Conservation (phyloP, 2,329 filamentous ascomycete species). For the Juglanconis juglandina region DNA sequence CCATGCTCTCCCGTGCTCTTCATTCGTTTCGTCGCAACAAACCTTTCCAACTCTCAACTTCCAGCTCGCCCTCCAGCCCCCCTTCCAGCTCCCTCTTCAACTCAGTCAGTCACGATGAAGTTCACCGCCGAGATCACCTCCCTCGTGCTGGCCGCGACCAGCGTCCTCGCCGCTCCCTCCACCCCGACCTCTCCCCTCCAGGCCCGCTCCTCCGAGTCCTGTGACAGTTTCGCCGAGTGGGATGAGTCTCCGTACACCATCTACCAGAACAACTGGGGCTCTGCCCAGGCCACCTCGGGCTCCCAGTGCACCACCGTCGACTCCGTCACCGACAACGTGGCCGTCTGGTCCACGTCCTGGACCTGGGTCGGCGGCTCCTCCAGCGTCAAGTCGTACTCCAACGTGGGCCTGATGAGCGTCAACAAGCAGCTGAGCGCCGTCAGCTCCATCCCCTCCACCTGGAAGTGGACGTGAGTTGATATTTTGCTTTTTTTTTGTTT, state of each 20-base stretch:
- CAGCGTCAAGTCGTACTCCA: conserved; percentile 46
- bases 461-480: conserved; percentile 35
- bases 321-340: conserved; percentile 29
- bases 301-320: conserved; percentile 41
- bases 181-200: conserved; percentile 25
- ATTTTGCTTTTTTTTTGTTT: background rate
- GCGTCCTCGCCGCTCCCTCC: conserved; percentile 26
- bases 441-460: conserved; percentile 32
- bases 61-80: background rate
- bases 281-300: conserved; percentile 32
- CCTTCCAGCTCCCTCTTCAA: background rate
- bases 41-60: background rate
- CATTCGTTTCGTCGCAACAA: background rate
- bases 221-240: conserved; percentile 37
- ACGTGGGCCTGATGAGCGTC: conserved; percentile 34
- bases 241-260: conserved; percentile 40
- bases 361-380: conserved; percentile 37
- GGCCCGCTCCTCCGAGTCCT: conserved; percentile 33
- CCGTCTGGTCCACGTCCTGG: conserved; percentile 43
- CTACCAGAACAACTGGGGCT: conserved; percentile 53
- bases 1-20: background rate
- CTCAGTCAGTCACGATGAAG: conserved; percentile 16
- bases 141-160: conserved; percentile 27
- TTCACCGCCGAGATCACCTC: conserved; percentile 21
- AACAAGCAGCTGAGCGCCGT: conserved; percentile 33